Conservation (phyloP, 345 rosid species). For the Populus deltoides region DNA sequence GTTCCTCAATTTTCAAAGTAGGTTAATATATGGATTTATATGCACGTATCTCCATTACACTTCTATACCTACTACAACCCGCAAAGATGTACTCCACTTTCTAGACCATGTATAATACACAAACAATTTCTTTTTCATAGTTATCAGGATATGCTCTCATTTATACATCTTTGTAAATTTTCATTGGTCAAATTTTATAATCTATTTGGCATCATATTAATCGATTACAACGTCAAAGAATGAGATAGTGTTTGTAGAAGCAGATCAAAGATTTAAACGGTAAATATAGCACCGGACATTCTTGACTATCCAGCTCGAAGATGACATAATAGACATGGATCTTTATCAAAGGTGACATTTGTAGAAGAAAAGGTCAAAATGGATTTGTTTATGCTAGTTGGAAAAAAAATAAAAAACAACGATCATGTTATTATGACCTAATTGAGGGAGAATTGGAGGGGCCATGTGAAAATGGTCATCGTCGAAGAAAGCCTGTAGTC, state of each 20-base stretch:
- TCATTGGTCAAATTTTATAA: no score
- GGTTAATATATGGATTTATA: neutral
- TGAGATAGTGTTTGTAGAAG: neutral
- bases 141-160: no score
- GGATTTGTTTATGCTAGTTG: neutral
- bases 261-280: no score
- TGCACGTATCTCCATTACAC: neutral
- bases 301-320: neutral
- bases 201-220: no score
- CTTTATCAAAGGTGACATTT: neutral
- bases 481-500: constrained; percentile 12
- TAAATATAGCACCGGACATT: no score
- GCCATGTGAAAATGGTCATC: neutral
- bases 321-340: neutral
- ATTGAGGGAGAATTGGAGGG: neutral
- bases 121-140: no score
- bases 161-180: no score
- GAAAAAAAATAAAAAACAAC: no score
- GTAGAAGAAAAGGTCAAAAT: neutral
- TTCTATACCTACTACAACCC: neutral
- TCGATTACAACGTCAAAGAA: neutral
- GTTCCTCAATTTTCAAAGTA: neutral
- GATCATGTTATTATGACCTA: neutral
- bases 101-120: neutral
- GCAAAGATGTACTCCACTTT: neutral